Base-by-base conservation (phyloP, 2,329 filamentous ascomycete species). In the Hypoxylon sp. region DNA sequence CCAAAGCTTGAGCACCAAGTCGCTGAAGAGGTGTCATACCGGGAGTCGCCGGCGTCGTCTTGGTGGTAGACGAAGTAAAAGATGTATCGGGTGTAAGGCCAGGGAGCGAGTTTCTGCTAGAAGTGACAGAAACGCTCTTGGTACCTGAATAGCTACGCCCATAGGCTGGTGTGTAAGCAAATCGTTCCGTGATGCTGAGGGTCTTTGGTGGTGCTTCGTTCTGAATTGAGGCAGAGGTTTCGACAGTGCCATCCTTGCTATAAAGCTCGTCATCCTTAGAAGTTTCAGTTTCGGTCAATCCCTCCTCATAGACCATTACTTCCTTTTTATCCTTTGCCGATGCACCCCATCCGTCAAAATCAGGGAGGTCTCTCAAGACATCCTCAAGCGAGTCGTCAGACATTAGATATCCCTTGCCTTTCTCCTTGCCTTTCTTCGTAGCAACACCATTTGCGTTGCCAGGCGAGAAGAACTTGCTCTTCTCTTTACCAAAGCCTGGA, bases 341-440 rank as follows among this genome's bases (percentile, higher is more conserved):
- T 6, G 79, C 74, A 48, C 81, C 78, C 86, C 85, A 87, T 10
- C 79, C 81, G n/a, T 83, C 82, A 42, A 85, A 76, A 50, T 88
- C 87, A 0, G 86, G 86, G 10, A 89, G 75, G 19, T 80, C 81
- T 27, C 80, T 76, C 19, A 89, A 78, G 0, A 82, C 85, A 63
- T 88, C 86, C 29, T 88, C 86, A 44, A 89, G 80, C 0, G 86
- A 88, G 67, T 88, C 86, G 66, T 89, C 86, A 0, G 87, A 89
- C 73, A 87, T 80, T 17, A 87, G 70, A 61, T 84, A 82, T 1
- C 77, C 77, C 10, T 86, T 84, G 35, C 77, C 75, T 53, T 79
- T 80, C 37, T 78, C 77, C 10, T 86, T 84, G 35, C 77, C 75
- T 53, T 79, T 80, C 37, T 78, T 75, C 39, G 70, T 75, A 10